These are phyloP conservation scores for Fonsecaea multimorphosa DNA, from an alignment of 2,329 filamentous ascomycete species.

Conservation along the genomic window DNA sequence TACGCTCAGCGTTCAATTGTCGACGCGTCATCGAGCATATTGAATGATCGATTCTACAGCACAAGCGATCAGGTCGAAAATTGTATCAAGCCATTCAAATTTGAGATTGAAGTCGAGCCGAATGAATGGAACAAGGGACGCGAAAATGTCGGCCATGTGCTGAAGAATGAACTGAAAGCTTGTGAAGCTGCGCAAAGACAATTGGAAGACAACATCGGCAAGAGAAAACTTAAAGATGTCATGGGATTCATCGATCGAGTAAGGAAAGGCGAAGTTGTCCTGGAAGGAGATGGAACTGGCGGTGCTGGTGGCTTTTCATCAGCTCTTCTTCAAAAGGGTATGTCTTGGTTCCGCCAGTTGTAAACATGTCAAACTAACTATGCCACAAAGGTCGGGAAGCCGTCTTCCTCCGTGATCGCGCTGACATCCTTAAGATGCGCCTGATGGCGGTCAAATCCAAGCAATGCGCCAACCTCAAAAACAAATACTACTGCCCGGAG, in stretches of 20 bases:
- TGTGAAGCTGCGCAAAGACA: constrained; percentile 78
- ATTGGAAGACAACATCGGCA: constrained; percentile 78
- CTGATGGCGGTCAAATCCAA: constrained; percentile 86
- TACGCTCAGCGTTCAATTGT: constrained; percentile 92
- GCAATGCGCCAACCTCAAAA: constrained; percentile 80
- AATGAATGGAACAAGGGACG: constrained; percentile 85
- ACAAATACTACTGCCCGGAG: constrained; percentile 97
- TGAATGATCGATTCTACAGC: constrained; percentile 94
- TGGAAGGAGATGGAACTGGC: constrained; percentile 81
- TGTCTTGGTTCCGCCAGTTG: constrained; percentile 39
- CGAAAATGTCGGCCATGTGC: constrained; percentile 77
- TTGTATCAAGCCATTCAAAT: constrained; percentile 99
- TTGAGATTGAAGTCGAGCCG: constrained; percentile 92
- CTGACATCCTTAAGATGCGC: constrained; percentile 88
- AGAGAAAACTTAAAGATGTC: constrained; percentile 85
- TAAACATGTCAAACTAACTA: constrained; percentile 28
- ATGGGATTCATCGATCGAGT: constrained; percentile 90
- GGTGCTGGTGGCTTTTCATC: constrained; percentile 94
- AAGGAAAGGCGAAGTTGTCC: constrained; percentile 78
- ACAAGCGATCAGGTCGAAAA: constrained; percentile 98
- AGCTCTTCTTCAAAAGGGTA: constrained; percentile 81
- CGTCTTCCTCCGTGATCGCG: constrained; percentile 88
- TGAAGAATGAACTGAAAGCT: constrained; percentile 86
- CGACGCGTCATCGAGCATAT: constrained; percentile 84
- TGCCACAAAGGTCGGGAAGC: constrained; percentile 76